Percentiles rank a stretch among this genome's conserved stretches.
Conservation (phyloP, 805 yeast species). For the Jamesozyma jinghongensis region DNA sequence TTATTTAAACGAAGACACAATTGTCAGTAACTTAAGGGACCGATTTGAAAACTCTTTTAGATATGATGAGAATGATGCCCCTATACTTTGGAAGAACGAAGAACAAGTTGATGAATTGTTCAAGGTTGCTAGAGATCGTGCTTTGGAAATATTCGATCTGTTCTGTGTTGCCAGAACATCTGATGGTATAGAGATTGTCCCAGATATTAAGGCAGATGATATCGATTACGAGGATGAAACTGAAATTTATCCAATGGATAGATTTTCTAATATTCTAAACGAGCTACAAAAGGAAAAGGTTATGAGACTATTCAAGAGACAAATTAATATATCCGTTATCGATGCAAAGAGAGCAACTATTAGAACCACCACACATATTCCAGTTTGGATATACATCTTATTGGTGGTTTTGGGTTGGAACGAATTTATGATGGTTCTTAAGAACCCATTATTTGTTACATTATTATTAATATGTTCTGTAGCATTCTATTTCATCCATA, state of each 20-base stretch:
- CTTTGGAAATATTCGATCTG: conserved; percentile 51
- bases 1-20: conserved; percentile 54
- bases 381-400: conserved; percentile 68
- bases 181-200: conserved; percentile 48
- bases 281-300: conserved; percentile 51
- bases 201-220: conserved; percentile 40
- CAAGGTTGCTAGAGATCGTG: conserved; percentile 50
- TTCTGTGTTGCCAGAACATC: conserved; percentile 46
- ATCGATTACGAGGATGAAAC: conserved; percentile 31
- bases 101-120: conserved; percentile 63
- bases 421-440: conserved; percentile 78
- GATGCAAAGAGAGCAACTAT: conserved; percentile 86
- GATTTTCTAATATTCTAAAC: conserved; percentile 50
- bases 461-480: conserved; percentile 50
- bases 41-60: conserved; percentile 75
- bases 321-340: conserved; percentile 67
- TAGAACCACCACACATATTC: conserved; percentile 69
- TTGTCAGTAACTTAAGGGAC: conserved; percentile 59
- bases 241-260: conserved; percentile 33
- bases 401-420: conserved; percentile 86
- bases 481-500: conserved; percentile 57
- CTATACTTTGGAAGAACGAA: conserved; percentile 68
- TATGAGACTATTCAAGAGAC: conserved; percentile 53
- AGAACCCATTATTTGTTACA: conserved; percentile 77
- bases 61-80: conserved; percentile 75